Base-by-base conservation (phyloP, 2,329 filamentous ascomycete genomes). In the Setomelanomma holmii region DNA sequence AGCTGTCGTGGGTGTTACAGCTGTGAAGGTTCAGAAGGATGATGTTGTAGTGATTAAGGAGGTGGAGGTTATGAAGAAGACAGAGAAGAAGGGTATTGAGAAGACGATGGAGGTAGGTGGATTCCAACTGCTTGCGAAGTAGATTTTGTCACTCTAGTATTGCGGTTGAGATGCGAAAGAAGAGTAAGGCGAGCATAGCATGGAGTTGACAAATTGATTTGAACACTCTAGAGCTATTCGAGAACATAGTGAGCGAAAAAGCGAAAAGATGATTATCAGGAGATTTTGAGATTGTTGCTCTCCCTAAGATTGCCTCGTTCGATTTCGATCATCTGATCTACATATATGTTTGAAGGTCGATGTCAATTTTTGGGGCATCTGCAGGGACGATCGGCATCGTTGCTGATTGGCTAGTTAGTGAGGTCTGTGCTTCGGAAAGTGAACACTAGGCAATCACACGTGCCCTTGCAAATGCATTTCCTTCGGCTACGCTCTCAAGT, bases 341-440 rank as follows among this genome's bases (percentile, higher is more conserved):
- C 7, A 39, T 21, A 21, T n/a, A 11, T 43, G 47, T 47, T 43
- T 47, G 43, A 51, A 41, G 14, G 34, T 24, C n/a, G 35, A 43
- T 16, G 34, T 7, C 8, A 38, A n/a, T 6, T 8, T 6, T 30
- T 30, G 24, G 12, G n/a, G n/a, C n/a, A n/a, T n/a, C n/a, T n/a
- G n/a, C n/a, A n/a, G n/a, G n/a, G n/a, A n/a, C n/a, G n/a, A n/a
- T n/a, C n/a, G n/a, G n/a, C n/a, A n/a, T n/a, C 24, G 6, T 30
- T 30, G 24, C 24, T 30, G 24, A 7, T 7, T 30, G 24, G 6
- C 12, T 6, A 30, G 24, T 6, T 12, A n/a, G n/a, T 30, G 24
- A 21, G 22, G 38, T 40, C 5, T 5, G 19, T 40, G 17, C 10
- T 20, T 17, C 8, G 21, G 8, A 20, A 22, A 40, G 38, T 40